Evolutionary conservation across 2,329 filamentous ascomycete species (phyloP).

Genomic region (Penicillium sp.): DNA sequence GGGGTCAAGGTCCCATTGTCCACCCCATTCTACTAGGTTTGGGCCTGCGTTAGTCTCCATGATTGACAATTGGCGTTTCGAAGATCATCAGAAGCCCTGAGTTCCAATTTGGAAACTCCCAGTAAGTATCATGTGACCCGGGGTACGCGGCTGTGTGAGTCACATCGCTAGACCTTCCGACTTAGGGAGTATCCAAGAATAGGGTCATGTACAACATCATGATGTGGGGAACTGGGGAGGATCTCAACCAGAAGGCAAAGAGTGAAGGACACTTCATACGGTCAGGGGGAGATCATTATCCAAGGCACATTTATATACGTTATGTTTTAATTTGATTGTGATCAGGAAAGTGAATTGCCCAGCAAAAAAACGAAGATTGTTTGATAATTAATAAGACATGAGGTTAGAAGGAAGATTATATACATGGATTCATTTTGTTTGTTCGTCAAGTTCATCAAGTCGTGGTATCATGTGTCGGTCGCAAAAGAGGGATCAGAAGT

Average conservation of each 20-base stretch:
- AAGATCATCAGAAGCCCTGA: background rate
- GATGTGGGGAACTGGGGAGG: slow-evolving; percentile 5
- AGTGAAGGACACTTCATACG: background rate
- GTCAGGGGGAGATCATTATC: background rate
- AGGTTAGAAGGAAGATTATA: slow-evolving; percentile 2
- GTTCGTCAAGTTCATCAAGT: slow-evolving; percentile 17
- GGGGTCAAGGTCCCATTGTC: slow-evolving; percentile 1
- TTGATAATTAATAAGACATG: slow-evolving; percentile 7
- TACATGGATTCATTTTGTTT: slow-evolving; percentile 19
- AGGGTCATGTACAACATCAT: too few relatives aligned
- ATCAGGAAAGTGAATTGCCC: background rate
- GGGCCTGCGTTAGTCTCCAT: slow-evolving; percentile 9
- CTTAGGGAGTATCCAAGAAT: slow-evolving; percentile 5
- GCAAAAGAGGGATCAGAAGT: background rate
- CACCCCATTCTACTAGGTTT: background rate
- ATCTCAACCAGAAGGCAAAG: background rate
- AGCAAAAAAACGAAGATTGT: slow-evolving; percentile 6
- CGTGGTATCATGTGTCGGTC: slow-evolving; percentile 15
- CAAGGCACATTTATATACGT: background rate
- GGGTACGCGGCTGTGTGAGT: slow-evolving; percentile 11
- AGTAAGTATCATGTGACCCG: slow-evolving; percentile 4
- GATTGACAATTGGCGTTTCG: background rate
- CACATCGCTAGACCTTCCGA: slow-evolving; percentile 8
- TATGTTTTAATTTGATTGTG: background rate
- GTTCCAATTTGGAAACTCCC: background rate